These are phyloP conservation scores for Diaporthe sp. DNA, from an alignment of 2,329 filamentous ascomycete genomes.

Conservation along the genomic window DNA sequence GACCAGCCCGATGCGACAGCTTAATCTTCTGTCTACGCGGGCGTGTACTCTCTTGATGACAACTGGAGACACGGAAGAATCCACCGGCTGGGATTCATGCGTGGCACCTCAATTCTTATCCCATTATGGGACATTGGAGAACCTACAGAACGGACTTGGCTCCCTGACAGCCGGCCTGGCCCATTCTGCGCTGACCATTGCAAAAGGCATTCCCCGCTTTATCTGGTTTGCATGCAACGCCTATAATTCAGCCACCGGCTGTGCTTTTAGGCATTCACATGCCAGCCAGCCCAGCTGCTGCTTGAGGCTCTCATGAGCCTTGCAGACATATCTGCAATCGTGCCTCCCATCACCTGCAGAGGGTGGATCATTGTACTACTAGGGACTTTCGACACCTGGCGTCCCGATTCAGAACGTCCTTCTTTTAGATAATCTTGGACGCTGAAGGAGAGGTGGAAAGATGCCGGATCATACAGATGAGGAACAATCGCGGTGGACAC, in stretches of 20 bases:
- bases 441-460: slow-evolving; percentile 9
- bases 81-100: too few relatives aligned
- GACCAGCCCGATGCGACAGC: background rate
- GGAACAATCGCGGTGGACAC: background rate
- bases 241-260: background rate
- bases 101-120: background rate
- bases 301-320: background rate
- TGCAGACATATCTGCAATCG: background rate
- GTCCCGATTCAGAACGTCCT: background rate
- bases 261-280: background rate
- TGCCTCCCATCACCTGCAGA: background rate
- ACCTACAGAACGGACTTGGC: background rate
- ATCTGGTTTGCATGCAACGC: background rate
- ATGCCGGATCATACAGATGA: background rate
- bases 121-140: background rate
- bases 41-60: background rate
- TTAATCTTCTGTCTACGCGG: background rate
- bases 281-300: background rate
- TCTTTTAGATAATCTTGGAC: slow-evolving; percentile 22
- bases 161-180: background rate
- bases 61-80: background rate
- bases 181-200: too few relatives aligned
- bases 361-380: background rate
- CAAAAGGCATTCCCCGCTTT: too few relatives aligned
- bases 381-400: background rate